Conservation (phyloP, 1,284 basidiomycete genomes). For the Macrocystidia cucumis region DNA sequence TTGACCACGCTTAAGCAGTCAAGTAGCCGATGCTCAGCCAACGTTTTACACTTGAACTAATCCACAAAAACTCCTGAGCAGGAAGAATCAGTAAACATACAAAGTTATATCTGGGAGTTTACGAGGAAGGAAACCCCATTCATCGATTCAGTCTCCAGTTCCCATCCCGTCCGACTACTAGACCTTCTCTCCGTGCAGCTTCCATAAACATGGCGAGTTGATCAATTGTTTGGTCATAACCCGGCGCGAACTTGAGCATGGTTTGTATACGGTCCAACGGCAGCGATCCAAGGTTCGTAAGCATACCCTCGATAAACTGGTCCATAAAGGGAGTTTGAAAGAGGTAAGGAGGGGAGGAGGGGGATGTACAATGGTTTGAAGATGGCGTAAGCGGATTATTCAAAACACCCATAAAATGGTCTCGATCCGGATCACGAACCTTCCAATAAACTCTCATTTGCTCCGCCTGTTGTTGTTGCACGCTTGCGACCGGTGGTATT, state of each 20-base stretch:
- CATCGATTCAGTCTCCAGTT: constrained; percentile 55
- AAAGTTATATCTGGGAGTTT: too few species aligned
- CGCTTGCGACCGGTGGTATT: constrained; percentile 39
- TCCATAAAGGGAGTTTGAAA: constrained; percentile 1
- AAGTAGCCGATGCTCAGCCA: too few species aligned
- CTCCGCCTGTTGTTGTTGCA: constrained; percentile 74
- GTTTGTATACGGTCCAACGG: constrained; percentile 73
- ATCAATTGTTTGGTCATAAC: constrained; percentile 70
- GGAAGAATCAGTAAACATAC: too few species aligned
- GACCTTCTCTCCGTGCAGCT: constrained; percentile 65
- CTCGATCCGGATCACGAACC: constrained; percentile 31
- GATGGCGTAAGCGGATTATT: constrained; percentile 10
- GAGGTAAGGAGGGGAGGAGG: background rate
- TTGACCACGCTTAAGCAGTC: too few species aligned
- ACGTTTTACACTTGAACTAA: too few species aligned
- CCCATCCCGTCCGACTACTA: constrained; percentile 66
- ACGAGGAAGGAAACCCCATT: too few species aligned
- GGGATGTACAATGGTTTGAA: background rate
- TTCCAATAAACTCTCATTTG: constrained; percentile 85
- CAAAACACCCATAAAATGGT: background rate
- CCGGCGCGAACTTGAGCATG: constrained; percentile 75
- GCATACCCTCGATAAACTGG: constrained; percentile 81
- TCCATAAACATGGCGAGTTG: constrained; percentile 76
- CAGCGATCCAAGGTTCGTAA: constrained; percentile 73
- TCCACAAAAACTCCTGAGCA: too few species aligned